Evolutionary conservation across 2,329 filamentous ascomycete genomes (phyloP).

Genomic region (Alternaria sp.): DNA sequence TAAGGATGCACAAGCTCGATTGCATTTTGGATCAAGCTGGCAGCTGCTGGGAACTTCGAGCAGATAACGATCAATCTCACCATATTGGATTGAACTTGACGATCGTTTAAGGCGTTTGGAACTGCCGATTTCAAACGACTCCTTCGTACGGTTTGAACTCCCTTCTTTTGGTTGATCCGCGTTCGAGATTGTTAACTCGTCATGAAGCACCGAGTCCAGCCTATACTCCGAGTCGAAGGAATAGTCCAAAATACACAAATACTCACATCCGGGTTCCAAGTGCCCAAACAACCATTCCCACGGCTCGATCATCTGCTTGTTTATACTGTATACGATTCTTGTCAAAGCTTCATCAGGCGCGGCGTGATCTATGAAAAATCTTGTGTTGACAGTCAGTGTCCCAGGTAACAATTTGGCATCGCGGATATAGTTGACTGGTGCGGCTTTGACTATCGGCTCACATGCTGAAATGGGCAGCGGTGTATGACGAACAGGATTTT

Average conservation of each 20-base stretch:
- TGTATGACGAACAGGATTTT: not conserved
- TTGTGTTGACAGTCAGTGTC: conserved; percentile 5
- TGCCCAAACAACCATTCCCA: conserved; percentile 17
- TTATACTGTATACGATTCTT: conserved; percentile 7
- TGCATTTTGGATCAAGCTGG: not conserved
- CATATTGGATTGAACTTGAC: not conserved
- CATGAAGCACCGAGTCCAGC: not conserved
- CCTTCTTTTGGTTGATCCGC: not conserved
- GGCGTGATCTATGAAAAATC: conserved; percentile 9
- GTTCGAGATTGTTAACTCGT: not conserved
- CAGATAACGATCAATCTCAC: conserved; percentile 11
- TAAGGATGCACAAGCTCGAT: not conserved
- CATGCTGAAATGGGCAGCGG: conserved; percentile 6
- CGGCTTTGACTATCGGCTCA: not conserved
- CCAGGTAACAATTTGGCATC: not conserved
- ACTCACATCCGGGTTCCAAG: conserved; percentile 14
- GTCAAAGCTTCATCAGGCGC: not conserved
- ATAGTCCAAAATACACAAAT: conserved; percentile 15
- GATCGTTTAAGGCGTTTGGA: not conserved
- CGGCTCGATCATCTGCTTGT: conserved; percentile 1
- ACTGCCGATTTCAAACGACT: not conserved
- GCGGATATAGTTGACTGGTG: conserved; percentile 10
- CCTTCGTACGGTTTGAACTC: not conserved
- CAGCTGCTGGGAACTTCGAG: conserved; percentile 4
- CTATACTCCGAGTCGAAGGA: conserved; percentile 1